A percentile compares a stretch with the other conserved stretches of the same genome.
Evolutionary conservation across 768 basidiomycete species (phyloP).

Genomic region (Lentinula aciculospora): DNA sequence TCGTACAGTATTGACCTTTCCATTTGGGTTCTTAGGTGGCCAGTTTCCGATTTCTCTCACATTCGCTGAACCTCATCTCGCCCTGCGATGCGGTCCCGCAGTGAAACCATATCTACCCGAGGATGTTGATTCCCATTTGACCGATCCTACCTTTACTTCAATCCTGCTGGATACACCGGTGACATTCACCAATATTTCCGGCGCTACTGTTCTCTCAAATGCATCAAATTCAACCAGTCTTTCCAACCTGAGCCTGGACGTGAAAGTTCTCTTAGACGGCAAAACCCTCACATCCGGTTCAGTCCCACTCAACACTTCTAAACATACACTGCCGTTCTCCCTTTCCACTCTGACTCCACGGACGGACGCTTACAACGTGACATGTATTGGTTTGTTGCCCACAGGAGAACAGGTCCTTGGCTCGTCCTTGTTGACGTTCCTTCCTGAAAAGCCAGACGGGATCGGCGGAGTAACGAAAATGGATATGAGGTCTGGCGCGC

Average conservation of each 20-base stretch:
- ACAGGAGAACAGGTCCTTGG: constrained; percentile 32
- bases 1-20: background rate
- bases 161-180: constrained; percentile 51
- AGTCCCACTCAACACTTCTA: constrained; percentile 48
- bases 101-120: constrained; percentile 57
- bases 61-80: constrained; percentile 40
- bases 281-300: constrained; percentile 32
- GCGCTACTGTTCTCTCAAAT: constrained; percentile 38
- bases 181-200: constrained; percentile 39
- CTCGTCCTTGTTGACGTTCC: constrained; percentile 37
- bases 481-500: constrained; percentile 53
- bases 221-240: constrained; percentile 16
- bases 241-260: constrained; percentile 20
- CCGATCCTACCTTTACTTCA: constrained; percentile 28
- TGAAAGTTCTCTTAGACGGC: constrained; percentile 44
- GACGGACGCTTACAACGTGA: constrained; percentile 27
- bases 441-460: constrained; percentile 39
- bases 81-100: constrained; percentile 53
- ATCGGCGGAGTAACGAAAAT: constrained; percentile 59
- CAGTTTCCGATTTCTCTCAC: constrained; percentile 35
- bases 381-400: constrained; percentile 30
- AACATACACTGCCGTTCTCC: constrained; percentile 43
- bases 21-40: constrained; percentile 30
- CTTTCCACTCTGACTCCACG: constrained; percentile 40
- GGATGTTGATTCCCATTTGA: constrained; percentile 26